phyloP scores from a whole-genome alignment of 1,284 basidiomycete genomes.

The Cerrena zonata region DNA sequence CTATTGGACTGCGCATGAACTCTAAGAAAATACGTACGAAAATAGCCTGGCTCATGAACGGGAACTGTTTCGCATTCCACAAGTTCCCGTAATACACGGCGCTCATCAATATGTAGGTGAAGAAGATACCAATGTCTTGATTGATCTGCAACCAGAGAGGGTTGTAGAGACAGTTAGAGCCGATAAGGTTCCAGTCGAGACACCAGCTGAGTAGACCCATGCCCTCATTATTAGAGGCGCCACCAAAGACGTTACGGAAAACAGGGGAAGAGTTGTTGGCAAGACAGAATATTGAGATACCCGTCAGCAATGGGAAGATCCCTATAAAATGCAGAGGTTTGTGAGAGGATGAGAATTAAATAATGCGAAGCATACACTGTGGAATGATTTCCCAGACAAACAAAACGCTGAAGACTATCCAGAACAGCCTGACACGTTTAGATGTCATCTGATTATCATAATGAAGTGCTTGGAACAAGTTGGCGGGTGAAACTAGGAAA shows the following conservation, averaged over 20 bases:
- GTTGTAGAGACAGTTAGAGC: slow-evolving; percentile 24
- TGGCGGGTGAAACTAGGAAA: slow-evolving; percentile 23
- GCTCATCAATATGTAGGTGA: slow-evolving; percentile 29
- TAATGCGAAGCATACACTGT: slow-evolving; percentile 37
- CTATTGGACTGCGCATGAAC: neutral
- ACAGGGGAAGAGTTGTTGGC: slow-evolving; percentile 42
- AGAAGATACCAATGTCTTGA: slow-evolving; percentile 27
- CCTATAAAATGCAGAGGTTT: slow-evolving; percentile 13
- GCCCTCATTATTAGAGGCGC: slow-evolving; percentile 56
- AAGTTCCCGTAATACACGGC: slow-evolving; percentile 30
- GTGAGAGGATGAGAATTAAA: slow-evolving; percentile 2
- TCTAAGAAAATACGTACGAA: slow-evolving; percentile 17
- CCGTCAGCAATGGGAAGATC: slow-evolving; percentile 37
- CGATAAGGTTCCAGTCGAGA: slow-evolving; percentile 48
- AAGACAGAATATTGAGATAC: slow-evolving; percentile 53
- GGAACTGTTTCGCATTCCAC: slow-evolving; percentile 29
- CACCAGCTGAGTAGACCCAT: slow-evolving; percentile 45
- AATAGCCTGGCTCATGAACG: slow-evolving; percentile 30
- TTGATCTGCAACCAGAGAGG: slow-evolving; percentile 30
- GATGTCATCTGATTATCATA: slow-evolving; percentile 29
- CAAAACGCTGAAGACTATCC: slow-evolving; percentile 25
- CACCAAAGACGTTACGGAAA: slow-evolving; percentile 55
- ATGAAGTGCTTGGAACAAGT: slow-evolving; percentile 29
- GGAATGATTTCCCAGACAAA: slow-evolving; percentile 35
- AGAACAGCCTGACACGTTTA: slow-evolving; percentile 29